Evolutionary conservation across 352 stramenopile genomes (phyloP).

Genomic region (Phytophthora europaea): DNA sequence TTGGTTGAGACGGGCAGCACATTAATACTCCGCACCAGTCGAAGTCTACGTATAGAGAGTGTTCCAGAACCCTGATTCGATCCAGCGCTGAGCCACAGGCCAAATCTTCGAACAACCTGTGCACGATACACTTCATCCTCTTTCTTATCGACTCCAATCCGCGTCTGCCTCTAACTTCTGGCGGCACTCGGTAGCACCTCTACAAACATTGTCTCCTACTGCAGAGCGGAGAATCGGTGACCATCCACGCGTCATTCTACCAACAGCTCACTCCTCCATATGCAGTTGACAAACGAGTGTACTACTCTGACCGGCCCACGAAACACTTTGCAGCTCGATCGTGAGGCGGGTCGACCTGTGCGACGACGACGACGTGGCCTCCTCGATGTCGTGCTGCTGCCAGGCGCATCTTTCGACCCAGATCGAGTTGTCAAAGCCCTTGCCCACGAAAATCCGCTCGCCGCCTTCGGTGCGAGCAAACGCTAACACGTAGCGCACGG

Average conservation of each 20-base stretch:
- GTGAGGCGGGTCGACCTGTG: conserved; percentile 27
- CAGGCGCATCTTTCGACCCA: conserved; percentile 31
- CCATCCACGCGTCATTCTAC: conserved; percentile 5
- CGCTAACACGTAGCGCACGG: conserved; percentile 44
- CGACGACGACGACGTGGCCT: conserved; percentile 31
- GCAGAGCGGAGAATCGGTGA: neutral
- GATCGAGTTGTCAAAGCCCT: conserved; percentile 37
- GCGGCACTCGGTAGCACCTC: too few species aligned
- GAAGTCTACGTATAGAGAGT: neutral
- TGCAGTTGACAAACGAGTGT: conserved; percentile 30
- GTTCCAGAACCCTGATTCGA: neutral
- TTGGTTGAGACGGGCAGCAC: neutral
- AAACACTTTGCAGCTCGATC: conserved; percentile 42
- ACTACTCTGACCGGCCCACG: conserved; percentile 38
- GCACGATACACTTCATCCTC: neutral
- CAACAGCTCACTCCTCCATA: conserved; percentile 22
- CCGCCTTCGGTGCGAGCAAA: conserved; percentile 28
- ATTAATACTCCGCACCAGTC: neutral
- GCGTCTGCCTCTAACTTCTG: neutral
- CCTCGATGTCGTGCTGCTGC: conserved; percentile 1
- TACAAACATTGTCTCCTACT: neutral
- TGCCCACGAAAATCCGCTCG: conserved; percentile 39
- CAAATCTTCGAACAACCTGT: neutral
- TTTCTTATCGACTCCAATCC: neutral
- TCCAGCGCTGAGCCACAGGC: neutral